These are phyloP conservation scores for Pichia sp. DNA, from an alignment of 1,139 yeast genomes.

Conservation along the genomic window DNA sequence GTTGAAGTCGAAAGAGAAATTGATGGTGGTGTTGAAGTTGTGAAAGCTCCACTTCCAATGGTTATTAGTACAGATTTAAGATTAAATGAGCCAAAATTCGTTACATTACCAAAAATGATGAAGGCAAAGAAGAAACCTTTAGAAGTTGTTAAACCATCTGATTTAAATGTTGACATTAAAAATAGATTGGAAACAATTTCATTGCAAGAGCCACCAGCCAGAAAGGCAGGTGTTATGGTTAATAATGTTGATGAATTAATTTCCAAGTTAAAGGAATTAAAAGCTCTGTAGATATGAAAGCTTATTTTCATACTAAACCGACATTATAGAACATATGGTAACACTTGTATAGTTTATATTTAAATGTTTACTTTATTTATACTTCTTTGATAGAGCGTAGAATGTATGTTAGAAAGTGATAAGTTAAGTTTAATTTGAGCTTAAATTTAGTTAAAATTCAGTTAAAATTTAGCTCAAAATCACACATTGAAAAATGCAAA, in stretches of 20 bases:
- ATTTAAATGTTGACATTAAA: slow-evolving; percentile 59
- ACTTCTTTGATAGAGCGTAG: neutral
- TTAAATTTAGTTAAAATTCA: neutral
- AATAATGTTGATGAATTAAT: slow-evolving; percentile 76
- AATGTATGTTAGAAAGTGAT: neutral
- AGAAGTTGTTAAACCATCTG: slow-evolving; percentile 61
- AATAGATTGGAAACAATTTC: slow-evolving; percentile 63
- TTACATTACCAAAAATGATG: slow-evolving; percentile 91
- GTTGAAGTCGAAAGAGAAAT: slow-evolving; percentile 84
- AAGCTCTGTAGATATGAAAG: slow-evolving; percentile 30
- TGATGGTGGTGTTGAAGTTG: slow-evolving; percentile 89
- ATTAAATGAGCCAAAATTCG: slow-evolving; percentile 90
- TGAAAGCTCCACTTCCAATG: slow-evolving; percentile 73
- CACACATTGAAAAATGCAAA: neutral
- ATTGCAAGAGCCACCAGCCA: slow-evolving; percentile 79
- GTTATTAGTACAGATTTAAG: slow-evolving; percentile 89
- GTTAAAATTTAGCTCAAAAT: neutral
- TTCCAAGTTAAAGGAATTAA: slow-evolving; percentile 65
- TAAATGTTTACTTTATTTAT: neutral
- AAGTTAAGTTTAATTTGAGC: neutral
- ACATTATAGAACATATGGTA: neutral
- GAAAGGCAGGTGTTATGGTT: slow-evolving; percentile 79
- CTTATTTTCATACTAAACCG: neutral
- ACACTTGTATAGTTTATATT: neutral
- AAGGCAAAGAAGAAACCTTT: slow-evolving; percentile 96